A percentile compares a stretch with the other conserved stretches of the same genome.
phyloP scores from a whole-genome alignment of 2,329 filamentous ascomycete genomes.

The Corniculantispora saksenae region DNA sequence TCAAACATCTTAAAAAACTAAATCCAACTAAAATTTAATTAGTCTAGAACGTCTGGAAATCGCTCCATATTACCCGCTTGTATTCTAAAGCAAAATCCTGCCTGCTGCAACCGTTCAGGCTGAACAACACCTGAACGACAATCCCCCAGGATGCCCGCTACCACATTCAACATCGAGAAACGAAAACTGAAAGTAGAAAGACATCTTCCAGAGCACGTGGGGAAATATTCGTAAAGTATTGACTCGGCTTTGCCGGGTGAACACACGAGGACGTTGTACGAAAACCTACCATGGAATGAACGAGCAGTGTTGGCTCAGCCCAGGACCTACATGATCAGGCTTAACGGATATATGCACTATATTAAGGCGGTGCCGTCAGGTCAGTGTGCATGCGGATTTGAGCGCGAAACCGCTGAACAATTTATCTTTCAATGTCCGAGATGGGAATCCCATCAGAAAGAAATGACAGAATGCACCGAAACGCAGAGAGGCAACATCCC shows the following conservation, averaged over 20 bases:
- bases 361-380: neutral
- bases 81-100: too few species aligned
- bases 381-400: neutral
- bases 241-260: slow-evolving; percentile 22
- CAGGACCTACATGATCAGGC: neutral
- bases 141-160: slow-evolving; percentile 21
- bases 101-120: too few species aligned
- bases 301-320: neutral
- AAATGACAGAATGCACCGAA: neutral
- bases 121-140: slow-evolving; percentile 13
- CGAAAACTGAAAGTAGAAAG: slow-evolving; percentile 11
- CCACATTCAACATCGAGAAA: slow-evolving; percentile 18
- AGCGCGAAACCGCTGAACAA: neutral
- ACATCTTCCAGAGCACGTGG: slow-evolving; percentile 13
- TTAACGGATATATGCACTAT: neutral
- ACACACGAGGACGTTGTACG: slow-evolving; percentile 24
- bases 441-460: neutral
- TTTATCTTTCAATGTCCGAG: neutral
- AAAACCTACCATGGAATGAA: slow-evolving; percentile 2
- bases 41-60: too few species aligned
- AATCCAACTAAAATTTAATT: too few species aligned
- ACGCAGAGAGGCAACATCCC: neutral
- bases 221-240: slow-evolving; percentile 21
- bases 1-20: too few species aligned
- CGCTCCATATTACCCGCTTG: too few species aligned